Conservation (phyloP, 2,329 filamentous ascomycete species). For the Apiospora arundinis region DNA sequence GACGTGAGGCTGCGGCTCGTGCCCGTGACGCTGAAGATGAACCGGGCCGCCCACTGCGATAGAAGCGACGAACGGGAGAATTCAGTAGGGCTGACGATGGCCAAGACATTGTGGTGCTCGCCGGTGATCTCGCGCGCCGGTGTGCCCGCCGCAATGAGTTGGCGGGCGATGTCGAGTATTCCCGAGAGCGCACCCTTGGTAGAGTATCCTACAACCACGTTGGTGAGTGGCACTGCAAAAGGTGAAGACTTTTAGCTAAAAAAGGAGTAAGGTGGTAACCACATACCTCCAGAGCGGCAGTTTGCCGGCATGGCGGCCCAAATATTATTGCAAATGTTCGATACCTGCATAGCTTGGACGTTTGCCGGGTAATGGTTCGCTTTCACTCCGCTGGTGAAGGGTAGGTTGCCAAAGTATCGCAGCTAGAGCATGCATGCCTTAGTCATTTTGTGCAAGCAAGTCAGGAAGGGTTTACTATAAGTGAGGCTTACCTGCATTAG, state of each 20-base stretch:
- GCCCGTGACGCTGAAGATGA: slow-evolving; percentile 20
- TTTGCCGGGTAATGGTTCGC: slow-evolving; percentile 13
- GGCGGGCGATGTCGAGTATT: neutral
- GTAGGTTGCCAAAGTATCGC: slow-evolving; percentile 5
- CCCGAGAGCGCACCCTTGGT: slow-evolving; percentile 17
- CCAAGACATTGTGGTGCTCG: slow-evolving; percentile 9
- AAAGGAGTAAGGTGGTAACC: neutral
- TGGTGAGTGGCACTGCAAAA: neutral
- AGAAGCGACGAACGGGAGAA: slow-evolving; percentile 11
- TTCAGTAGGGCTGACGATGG: neutral
- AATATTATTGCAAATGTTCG: slow-evolving; percentile 5
- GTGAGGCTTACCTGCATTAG: neutral
- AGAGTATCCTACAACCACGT: neutral
- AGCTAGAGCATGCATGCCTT: neutral
- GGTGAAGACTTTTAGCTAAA: neutral
- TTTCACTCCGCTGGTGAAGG: slow-evolving; percentile 4
- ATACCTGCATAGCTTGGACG: slow-evolving; percentile 5
- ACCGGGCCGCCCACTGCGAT: slow-evolving; percentile 12
- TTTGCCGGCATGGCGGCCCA: slow-evolving; percentile 18
- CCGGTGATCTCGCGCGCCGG: slow-evolving; percentile 13
- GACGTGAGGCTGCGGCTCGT: neutral
- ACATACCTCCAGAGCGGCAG: slow-evolving; percentile 2
- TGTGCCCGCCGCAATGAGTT: slow-evolving; percentile 10
- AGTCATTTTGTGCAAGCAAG: neutral
- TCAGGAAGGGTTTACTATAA: neutral